Conservation (phyloP, 441 rosid genomes). For the Erodium moschatum region DNA sequence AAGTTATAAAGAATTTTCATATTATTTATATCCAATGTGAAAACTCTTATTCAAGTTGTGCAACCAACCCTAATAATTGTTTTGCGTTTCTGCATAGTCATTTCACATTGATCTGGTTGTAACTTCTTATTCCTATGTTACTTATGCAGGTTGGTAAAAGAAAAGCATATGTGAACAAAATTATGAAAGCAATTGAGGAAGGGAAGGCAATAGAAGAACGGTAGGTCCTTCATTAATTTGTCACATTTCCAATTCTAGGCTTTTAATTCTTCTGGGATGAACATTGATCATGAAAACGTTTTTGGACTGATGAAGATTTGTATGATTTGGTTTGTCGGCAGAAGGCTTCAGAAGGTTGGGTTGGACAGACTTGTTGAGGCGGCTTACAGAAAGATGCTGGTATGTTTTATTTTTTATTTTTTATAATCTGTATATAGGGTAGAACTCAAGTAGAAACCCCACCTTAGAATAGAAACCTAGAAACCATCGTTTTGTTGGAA, state of each 20-base stretch:
- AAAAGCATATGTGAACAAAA: constrained; percentile 30
- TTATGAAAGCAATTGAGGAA: constrained; percentile 31
- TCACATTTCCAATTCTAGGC: constrained; percentile 8
- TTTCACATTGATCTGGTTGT: background rate
- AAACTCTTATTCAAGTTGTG: background rate
- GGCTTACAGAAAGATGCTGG: constrained; percentile 49
- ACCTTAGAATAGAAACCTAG: too few relatives aligned
- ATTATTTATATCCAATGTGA: background rate
- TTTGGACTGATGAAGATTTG: constrained; percentile 8
- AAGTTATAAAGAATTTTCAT: background rate
- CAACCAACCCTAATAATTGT: background rate
- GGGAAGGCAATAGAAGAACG: constrained; percentile 28
- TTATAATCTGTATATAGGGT: background rate
- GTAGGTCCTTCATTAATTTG: constrained; percentile 23
- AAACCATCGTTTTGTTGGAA: too few relatives aligned
- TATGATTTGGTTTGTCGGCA: constrained; percentile 23
- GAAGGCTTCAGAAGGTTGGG: constrained; percentile 45
- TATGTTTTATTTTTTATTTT: constrained; percentile 15
- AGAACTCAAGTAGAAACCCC: too few relatives aligned
- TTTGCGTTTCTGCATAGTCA: background rate
- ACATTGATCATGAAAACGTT: background rate
- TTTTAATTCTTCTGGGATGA: too few relatives aligned
- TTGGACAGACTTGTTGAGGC: constrained; percentile 46
- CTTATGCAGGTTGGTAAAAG: constrained; percentile 31
- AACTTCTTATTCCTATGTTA: background rate